phyloP scores from a whole-genome alignment of 1,284 basidiomycete species.

The Moniliophthora roreri region DNA sequence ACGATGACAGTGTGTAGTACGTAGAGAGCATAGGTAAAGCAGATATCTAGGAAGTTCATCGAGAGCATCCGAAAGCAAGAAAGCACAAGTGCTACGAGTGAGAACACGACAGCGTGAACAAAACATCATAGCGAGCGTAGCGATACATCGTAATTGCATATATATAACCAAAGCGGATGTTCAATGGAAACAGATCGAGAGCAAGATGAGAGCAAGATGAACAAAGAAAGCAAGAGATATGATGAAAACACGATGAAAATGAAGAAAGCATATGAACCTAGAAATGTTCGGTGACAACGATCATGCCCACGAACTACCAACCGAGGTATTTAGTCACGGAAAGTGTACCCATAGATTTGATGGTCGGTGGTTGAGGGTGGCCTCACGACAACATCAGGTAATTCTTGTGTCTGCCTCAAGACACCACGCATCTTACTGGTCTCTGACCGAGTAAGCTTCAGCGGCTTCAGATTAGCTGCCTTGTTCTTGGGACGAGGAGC shows the following conservation, averaged over 20 bases:
- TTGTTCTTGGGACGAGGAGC: conserved; percentile 31
- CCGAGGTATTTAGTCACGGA: conserved; percentile 31
- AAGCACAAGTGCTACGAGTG: conserved; percentile 13
- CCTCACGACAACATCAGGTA: conserved; percentile 45
- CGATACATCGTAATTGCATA: conserved; percentile 1
- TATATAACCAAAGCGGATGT: background rate
- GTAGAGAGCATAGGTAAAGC: conserved; percentile 8
- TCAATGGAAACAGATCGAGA: conserved; percentile 3
- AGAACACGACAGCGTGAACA: conserved; percentile 14
- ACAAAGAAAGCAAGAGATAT: conserved; percentile 6
- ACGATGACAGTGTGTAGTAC: background rate
- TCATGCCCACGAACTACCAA: conserved; percentile 17
- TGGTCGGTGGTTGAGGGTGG: conserved; percentile 41
- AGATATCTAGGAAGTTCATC: conserved; percentile 18
- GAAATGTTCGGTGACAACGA: background rate
- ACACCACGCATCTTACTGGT: conserved; percentile 56
- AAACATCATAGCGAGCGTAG: conserved; percentile 1
- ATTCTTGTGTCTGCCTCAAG: conserved; percentile 38
- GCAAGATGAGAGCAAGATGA: conserved; percentile 2
- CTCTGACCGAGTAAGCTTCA: conserved; percentile 58
- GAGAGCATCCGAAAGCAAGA: conserved; percentile 20
- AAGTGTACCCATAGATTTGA: conserved; percentile 33
- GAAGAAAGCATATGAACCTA: background rate
- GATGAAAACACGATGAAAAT: conserved; percentile 6
- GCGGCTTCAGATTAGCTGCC: conserved; percentile 42